Percentiles rank a stretch among this genome's conserved stretches.
Conservation (phyloP, 805 yeast species). For the Metschnikowia cubensis region DNA sequence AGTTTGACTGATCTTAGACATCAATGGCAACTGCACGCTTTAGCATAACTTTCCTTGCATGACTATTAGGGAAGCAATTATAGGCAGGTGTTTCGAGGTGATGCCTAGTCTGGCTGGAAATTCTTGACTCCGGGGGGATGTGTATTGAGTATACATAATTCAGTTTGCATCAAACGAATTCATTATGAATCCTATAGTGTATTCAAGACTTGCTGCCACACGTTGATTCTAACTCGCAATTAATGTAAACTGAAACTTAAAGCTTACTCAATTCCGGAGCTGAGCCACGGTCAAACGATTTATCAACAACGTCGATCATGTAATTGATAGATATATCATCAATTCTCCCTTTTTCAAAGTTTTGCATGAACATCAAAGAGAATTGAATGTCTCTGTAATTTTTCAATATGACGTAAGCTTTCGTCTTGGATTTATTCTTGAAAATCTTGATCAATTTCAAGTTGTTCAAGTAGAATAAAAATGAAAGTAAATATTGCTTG, state of each 20-base stretch:
- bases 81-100: background rate
- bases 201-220: background rate
- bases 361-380: slow-evolving; percentile 22
- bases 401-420: slow-evolving; percentile 34
- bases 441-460: slow-evolving; percentile 32
- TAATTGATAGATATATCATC: slow-evolving; percentile 25
- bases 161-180: background rate
- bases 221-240: background rate
- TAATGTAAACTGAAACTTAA: background rate
- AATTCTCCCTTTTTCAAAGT: slow-evolving; percentile 14
- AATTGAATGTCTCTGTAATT: slow-evolving; percentile 27
- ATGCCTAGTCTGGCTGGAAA: background rate
- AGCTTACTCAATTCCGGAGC: slow-evolving; percentile 1
- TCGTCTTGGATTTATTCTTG: slow-evolving; percentile 40
- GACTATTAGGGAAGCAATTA: background rate
- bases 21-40: background rate
- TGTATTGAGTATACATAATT: background rate
- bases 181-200: background rate
- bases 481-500: slow-evolving; percentile 40
- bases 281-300: slow-evolving; percentile 18
- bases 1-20: background rate
- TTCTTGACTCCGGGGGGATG: background rate
- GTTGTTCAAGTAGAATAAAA: slow-evolving; percentile 36
- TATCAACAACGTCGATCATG: slow-evolving; percentile 34
- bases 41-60: background rate